Conservation (phyloP, 1,139 yeast genomes). For the Zygosaccharomyces pseudobailii region DNA sequence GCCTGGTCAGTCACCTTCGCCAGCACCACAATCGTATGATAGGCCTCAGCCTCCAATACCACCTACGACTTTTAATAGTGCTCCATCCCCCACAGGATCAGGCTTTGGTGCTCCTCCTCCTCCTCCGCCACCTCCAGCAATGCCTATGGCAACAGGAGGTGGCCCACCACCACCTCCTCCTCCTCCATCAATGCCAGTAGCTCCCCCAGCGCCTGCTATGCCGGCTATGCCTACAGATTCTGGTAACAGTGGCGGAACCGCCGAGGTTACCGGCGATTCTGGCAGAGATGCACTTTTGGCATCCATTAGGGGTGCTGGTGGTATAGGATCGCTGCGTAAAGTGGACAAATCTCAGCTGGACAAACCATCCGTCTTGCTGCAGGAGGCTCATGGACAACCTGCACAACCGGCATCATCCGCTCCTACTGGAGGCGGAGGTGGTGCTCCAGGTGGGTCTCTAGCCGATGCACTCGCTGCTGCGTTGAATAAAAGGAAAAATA, state of each 20-base stretch:
- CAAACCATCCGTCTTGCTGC: slow-evolving; percentile 64
- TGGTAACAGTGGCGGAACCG: slow-evolving; percentile 39
- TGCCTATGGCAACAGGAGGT: slow-evolving; percentile 32
- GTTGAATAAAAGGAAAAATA: slow-evolving; percentile 70
- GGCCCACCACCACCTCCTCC: slow-evolving; percentile 38
- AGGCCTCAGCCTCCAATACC: slow-evolving; percentile 14
- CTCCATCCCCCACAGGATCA: not conserved
- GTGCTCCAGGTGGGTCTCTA: slow-evolving; percentile 43
- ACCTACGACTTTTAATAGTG: slow-evolving; percentile 5
- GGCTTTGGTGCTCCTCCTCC: slow-evolving; percentile 26
- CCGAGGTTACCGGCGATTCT: slow-evolving; percentile 42
- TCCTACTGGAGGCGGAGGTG: slow-evolving; percentile 37
- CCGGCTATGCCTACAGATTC: slow-evolving; percentile 38
- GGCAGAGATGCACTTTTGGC: slow-evolving; percentile 82
- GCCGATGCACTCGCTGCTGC: slow-evolving; percentile 92
- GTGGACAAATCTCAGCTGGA: slow-evolving; percentile 83
- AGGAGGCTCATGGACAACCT: slow-evolving; percentile 63
- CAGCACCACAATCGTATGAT: not conserved
- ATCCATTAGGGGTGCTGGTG: slow-evolving; percentile 80
- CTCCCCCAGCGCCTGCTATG: slow-evolving; percentile 9
- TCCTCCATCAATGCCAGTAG: not conserved
- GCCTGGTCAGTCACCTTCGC: slow-evolving; percentile 21
- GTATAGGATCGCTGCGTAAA: slow-evolving; percentile 61
- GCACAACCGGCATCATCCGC: slow-evolving; percentile 29
- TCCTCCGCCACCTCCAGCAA: slow-evolving; percentile 33